These are phyloP conservation scores for Mycena olivaceomarginata DNA, from an alignment of 768 basidiomycete species.

Conservation along the genomic window DNA sequence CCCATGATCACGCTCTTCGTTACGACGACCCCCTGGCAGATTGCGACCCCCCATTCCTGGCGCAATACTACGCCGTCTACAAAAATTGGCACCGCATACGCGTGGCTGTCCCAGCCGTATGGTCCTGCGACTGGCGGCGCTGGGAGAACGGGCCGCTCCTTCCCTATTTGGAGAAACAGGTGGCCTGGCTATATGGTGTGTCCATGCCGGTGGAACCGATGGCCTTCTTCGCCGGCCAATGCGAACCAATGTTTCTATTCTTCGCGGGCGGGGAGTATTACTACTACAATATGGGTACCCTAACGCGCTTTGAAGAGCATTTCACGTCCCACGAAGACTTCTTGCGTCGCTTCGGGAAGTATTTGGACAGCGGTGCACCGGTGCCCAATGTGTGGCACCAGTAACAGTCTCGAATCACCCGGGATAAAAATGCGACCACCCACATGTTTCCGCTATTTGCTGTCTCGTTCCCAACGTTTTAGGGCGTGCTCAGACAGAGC, in stretches of 20 bases:
- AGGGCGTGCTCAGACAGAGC: too few species aligned
- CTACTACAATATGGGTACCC: background rate
- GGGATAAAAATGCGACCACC: too few species aligned
- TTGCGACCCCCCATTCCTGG: background rate
- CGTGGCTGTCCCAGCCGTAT: background rate
- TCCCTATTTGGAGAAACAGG: background rate
- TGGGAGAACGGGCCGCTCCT: background rate
- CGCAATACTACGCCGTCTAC: background rate
- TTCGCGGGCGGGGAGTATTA: background rate
- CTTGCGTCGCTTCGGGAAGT: constrained; percentile 5
- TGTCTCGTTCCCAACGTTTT: too few species aligned
- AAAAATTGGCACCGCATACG: constrained; percentile 9
- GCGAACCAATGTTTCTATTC: background rate
- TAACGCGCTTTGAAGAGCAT: background rate
- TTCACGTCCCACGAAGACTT: constrained; percentile 10
- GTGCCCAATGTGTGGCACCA: background rate
- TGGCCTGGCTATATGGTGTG: background rate
- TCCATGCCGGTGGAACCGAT: background rate
- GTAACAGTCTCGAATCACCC: too few species aligned
- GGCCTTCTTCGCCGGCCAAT: background rate
- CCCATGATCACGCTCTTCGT: constrained; percentile 1
- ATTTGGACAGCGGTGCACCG: background rate
- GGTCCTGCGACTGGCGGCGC: background rate
- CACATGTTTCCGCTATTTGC: too few species aligned
- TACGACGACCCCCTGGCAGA: background rate